Evolutionary conservation across 495 filamentous ascomycete genomes (phyloP), one percentile per base, ranked within the genome.

Genomic region (Trichoderma gamsii): DNA sequence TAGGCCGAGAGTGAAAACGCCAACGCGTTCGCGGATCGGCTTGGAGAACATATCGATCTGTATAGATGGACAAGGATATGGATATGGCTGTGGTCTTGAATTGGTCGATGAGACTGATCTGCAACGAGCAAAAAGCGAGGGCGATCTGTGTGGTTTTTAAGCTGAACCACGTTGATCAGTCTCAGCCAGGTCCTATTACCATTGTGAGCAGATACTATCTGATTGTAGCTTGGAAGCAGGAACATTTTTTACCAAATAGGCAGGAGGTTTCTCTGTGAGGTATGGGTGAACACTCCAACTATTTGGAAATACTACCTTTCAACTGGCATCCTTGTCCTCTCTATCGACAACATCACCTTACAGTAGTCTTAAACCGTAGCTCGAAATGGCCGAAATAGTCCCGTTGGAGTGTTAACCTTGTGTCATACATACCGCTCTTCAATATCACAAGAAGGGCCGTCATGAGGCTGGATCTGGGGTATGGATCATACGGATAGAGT

Each of bases 1-100:
- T 46, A 85, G 78, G 43, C 77, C 74, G n/a, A 83, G 15, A 16
- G 56, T 25, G 11, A 61, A 25, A 4, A 61, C 11, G 27, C 56
- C 4, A 32, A 25, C 16, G 25, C 27, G 56, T 21, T 21, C 11
- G 29, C 11, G 27, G 11, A 5, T 32, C 12, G 25, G 23, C 35
- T 21, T 7, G 12, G 56, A 32, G 27, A 32, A 61, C 56, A 61
- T 61, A 18, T 29, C 27, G 4, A 21, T 21, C 21, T 52, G n/a
- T 21, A 18, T 52, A 23, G 49, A 23, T 7, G 49, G 0, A 52
- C 21, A 52, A 52, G 4, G 49, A 23, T n/a, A 23, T 21, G 18
- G 49, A 38, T 38, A 38, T 38, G 35, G 35, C 35, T 38, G n/a
- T n/a, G 16, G 18, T 11, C 6, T 18, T 21, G 49, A 23, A 21